Evolutionary conservation across 1,284 basidiomycete species (phyloP).

Genomic region (Cystobasidium pallidum): DNA sequence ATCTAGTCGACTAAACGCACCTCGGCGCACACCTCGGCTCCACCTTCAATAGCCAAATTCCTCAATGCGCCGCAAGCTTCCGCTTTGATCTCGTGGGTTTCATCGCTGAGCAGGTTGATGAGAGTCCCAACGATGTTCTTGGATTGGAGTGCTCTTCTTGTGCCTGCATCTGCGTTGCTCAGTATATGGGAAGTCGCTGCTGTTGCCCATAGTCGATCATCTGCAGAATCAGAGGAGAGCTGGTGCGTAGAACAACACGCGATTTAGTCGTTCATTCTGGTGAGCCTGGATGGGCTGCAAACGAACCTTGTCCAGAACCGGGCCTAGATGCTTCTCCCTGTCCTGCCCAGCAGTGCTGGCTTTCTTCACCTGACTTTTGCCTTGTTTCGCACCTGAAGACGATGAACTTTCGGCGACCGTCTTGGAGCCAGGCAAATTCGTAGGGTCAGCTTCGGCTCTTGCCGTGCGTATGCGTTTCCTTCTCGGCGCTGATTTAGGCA

Average conservation of each 20-base stretch:
- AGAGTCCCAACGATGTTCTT: conserved; percentile 85
- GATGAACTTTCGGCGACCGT: not conserved
- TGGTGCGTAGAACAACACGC: not conserved
- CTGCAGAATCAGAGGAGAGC: conserved; percentile 25
- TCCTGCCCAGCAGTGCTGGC: conserved; percentile 21
- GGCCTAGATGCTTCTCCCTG: conserved; percentile 20
- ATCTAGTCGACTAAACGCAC: too few relatives aligned
- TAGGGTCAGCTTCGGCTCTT: conserved; percentile 33
- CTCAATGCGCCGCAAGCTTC: conserved; percentile 80
- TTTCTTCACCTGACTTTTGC: conserved; percentile 3
- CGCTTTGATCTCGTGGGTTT: conserved; percentile 79
- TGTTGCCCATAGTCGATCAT: conserved; percentile 41
- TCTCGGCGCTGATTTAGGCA: conserved; percentile 29
- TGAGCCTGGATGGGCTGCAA: not conserved
- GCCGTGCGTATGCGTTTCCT: conserved; percentile 31
- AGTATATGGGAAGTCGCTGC: conserved; percentile 43
- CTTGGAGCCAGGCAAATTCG: not conserved
- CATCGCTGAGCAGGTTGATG: conserved; percentile 79
- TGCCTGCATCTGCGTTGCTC: conserved; percentile 54
- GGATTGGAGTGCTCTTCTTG: conserved; percentile 80
- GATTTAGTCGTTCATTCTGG: too few relatives aligned
- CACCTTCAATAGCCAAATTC: conserved; percentile 90
- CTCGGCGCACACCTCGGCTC: conserved; percentile 80
- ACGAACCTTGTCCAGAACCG: conserved; percentile 31
- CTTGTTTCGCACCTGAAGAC: not conserved